phyloP scores from a whole-genome alignment of 305 asterid species.

The Withania somnifera region DNA sequence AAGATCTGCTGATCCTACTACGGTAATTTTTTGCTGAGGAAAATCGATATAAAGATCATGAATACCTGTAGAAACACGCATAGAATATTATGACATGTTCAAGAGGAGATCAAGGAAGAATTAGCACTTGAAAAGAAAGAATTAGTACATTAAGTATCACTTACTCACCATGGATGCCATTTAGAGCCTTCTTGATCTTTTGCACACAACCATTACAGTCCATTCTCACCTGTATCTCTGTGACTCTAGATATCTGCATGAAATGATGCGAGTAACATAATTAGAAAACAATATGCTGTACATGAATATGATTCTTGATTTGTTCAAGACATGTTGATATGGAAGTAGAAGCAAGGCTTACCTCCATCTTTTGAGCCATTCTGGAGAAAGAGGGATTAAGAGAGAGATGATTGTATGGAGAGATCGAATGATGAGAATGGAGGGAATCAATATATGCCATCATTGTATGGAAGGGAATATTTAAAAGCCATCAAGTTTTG shows the following conservation, averaged over 20 bases:
- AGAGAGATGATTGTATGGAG: slow-evolving; percentile 7
- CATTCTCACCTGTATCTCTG: slow-evolving; percentile 73
- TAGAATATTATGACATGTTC: neutral
- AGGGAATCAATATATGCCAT: slow-evolving; percentile 54
- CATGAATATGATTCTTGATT: neutral
- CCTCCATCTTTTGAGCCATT: slow-evolving; percentile 1
- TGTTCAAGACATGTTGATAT: slow-evolving; percentile 19
- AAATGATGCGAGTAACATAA: neutral
- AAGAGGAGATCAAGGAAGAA: neutral
- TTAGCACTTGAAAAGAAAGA: neutral
- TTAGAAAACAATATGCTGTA: neutral
- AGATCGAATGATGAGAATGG: slow-evolving; percentile 12
- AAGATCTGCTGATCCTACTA: slow-evolving; percentile 82
- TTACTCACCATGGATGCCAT: slow-evolving; percentile 55
- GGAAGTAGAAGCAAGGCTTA: neutral
- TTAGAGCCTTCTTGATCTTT: slow-evolving; percentile 76
- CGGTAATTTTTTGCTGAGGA: slow-evolving; percentile 62
- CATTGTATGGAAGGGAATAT: slow-evolving; percentile 51
- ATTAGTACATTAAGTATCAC: neutral
- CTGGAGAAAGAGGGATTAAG: slow-evolving; percentile 8
- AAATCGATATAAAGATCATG: slow-evolving; percentile 61
- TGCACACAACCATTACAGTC: slow-evolving; percentile 93
- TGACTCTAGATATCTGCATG: slow-evolving; percentile 59
- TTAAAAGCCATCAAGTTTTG: slow-evolving; percentile 59
- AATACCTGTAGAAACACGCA: slow-evolving; percentile 38